Base-by-base conservation (phyloP, 495 filamentous ascomycete genomes). In the Evernia prunastri region DNA sequence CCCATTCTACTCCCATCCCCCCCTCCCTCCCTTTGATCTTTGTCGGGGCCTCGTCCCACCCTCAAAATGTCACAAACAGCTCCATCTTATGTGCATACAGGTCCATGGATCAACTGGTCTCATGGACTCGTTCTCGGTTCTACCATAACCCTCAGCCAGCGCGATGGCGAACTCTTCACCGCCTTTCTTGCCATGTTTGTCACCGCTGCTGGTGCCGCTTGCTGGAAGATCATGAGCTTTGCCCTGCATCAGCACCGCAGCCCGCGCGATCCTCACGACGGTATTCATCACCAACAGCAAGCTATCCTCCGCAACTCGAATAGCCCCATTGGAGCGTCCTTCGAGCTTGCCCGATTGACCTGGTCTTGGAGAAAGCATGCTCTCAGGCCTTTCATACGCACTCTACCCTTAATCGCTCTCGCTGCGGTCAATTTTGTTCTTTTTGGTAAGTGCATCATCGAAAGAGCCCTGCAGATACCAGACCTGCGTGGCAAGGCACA, bases 21-120 rank as follows among this genome's bases (percentile, higher is more conserved):
- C n/a, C 5, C 4, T 27, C 13, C 9, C 45, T 25, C 13, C 9
- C 45, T 25, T 11, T 49, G 13, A 54, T 9, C 12, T 53, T 17
- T 54, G 3, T 12, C 20, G 9, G 17, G 27, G 20, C 18, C 51
- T 33, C 29, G 8, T 20, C 29, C 2, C 18, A 63, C 0, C 3
- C 18, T 17, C 27, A 18, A 23, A 0, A 70, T 70, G 65, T 70
- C 68, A 33, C 49, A 39, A 49, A 60, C 59, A 17, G 29, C 63
- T 31, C 47, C 35, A 27, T 65, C 61, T 51, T 49, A 67, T 40
- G 69, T 73, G 33, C 71, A 73, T 63, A 73, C 64, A 12, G 79
- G 78, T 31, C 58, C 66, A 42, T 81, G 79, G 79, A 75, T 74
- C 56, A 79, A 81, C 59, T 78, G 76, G 73, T 72, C 72, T 25